Percentiles rank a stretch among this genome's conserved stretches.
Evolutionary conservation across 805 yeast species (phyloP).

Genomic region (Metschnikowia corniflorae): DNA sequence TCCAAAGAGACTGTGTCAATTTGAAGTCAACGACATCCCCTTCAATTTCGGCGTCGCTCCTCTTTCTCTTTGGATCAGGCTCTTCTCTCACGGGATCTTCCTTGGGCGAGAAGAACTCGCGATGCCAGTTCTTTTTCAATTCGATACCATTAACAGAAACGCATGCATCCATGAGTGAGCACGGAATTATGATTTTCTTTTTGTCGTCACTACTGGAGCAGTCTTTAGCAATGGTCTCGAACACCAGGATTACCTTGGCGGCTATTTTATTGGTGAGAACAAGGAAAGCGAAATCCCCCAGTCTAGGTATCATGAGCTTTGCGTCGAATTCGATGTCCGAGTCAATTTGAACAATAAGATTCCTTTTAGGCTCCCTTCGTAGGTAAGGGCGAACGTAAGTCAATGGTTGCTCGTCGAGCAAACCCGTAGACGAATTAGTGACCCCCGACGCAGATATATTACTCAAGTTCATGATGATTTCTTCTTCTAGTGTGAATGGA

Average conservation of each 20-base stretch:
- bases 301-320: conserved; percentile 31
- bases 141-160: conserved; percentile 33
- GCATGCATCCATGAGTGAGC: conserved; percentile 27
- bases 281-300: conserved; percentile 22
- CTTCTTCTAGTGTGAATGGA: conserved; percentile 49
- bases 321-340: conserved; percentile 25
- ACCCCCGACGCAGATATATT: conserved; percentile 45
- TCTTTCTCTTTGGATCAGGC: conserved; percentile 5
- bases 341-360: conserved; percentile 32
- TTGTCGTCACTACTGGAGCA: conserved; percentile 17
- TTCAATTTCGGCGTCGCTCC: conserved; percentile 6
- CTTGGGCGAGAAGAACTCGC: conserved; percentile 22
- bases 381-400: conserved; percentile 34
- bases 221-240: conserved; percentile 21
- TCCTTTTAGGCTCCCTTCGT: conserved; percentile 29
- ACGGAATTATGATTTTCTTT: conserved; percentile 22
- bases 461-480: conserved; percentile 49
- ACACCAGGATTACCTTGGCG: conserved; percentile 22
- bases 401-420: conserved; percentile 21
- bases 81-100: conserved; percentile 4
- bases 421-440: conserved; percentile 18
- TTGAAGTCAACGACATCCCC: conserved; percentile 45
- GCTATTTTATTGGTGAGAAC: conserved; percentile 26
- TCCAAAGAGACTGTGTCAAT: conserved; percentile 44
- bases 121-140: conserved; percentile 33